Base-by-base conservation (phyloP, 1,139 yeast species). In the Starmera stellimalicola region DNA sequence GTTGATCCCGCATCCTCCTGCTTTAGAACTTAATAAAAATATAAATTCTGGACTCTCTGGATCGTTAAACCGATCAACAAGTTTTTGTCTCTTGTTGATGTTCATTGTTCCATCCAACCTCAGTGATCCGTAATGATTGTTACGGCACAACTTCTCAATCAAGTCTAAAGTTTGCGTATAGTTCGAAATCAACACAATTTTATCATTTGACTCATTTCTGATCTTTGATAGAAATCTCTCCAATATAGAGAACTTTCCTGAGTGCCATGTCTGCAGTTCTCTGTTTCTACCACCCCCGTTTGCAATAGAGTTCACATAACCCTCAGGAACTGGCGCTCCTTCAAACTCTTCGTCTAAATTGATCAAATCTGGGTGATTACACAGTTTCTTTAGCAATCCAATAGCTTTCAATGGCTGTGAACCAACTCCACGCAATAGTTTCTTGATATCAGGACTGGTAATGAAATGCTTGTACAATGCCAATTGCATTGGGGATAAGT, bases 1-100 rank as follows among this genome's bases (percentile, higher is more conserved):
- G 52, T 91, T 91, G 52, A 91, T 85, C 57, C 99, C 99, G 64
- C 98, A 91, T 0, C 99, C 99, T 45, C 99, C 99, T 1, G 99
- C 99, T 56, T 91, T 93, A 9, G 95, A 84, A 49, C 95, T 85
- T 35, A 91, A 63, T 41, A 91, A 63, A 48, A 91, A 91, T 4
- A 91, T 77, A 54, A 91, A 91, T 45, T 87, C 97, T 6, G 78
- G 72, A 2, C 91, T 83, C 23, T 82, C 81, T 1, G 97, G 96
- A 47, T 91, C 81, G 52, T 91, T 93, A 57, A 91, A 91, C 47
- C 70, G 65, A 56, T 91, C 97, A 19, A 91, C 98, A 29, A 91
- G 67, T 50, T 83, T 87, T 50, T 91, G 98, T 42, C 99, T 73
- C 54, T 93, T 93, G 57, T 83, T 84, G 38, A 91, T 85, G 37